phyloP scores from a whole-genome alignment of 108 stramenopile species.

The Cylindrotheca closterium region DNA sequence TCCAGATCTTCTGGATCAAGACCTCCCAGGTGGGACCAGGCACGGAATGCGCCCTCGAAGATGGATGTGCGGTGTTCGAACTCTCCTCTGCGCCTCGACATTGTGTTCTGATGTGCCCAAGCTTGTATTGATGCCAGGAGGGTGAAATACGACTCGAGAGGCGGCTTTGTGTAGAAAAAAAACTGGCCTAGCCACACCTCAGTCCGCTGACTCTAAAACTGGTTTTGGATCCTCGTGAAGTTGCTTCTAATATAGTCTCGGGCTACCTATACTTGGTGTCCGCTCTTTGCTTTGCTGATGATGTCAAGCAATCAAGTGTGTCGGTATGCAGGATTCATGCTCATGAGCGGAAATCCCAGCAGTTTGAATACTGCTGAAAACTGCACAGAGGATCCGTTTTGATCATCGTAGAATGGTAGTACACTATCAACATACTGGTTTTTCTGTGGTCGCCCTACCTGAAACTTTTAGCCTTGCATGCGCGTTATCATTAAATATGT shows the following conservation, averaged over 20 bases:
- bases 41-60: conserved; percentile 91
- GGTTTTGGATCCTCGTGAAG: no score
- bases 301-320: conserved; percentile 6
- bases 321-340: not conserved
- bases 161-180: no score
- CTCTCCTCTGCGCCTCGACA: conserved; percentile 89
- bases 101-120: no score
- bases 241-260: no score
- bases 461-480: not conserved
- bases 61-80: conserved; percentile 92
- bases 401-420: no score
- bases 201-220: no score
- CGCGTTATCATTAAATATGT: not conserved
- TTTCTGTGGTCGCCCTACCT: not conserved
- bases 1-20: conserved; percentile 77
- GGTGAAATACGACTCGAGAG: no score
- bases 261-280: no score
- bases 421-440: no score
- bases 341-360: no score
- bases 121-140: no score
- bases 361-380: not conserved
- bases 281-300: not conserved
- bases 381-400: not conserved
- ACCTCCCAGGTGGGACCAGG: conserved; percentile 89
- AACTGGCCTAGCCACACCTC: no score